These are phyloP conservation scores for Notholithocarpus densiflorus DNA, from an alignment of 306 rosid genomes.

Conservation along the genomic window DNA sequence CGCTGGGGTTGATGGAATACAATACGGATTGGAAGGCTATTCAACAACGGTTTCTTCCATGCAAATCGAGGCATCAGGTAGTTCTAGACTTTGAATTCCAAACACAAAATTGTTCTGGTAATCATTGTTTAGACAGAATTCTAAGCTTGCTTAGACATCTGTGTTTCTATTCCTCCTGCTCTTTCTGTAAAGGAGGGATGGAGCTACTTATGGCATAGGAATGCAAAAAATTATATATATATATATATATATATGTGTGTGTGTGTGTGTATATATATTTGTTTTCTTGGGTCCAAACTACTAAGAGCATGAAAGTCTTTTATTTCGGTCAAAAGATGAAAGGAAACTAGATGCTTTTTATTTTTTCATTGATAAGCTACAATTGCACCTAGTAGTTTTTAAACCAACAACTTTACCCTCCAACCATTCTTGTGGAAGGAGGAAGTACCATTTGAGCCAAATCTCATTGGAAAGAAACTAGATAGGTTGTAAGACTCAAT, in stretches of 20 bases:
- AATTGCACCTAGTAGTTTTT: too few relatives aligned
- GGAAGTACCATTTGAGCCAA: too few relatives aligned
- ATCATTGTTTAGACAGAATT: not conserved
- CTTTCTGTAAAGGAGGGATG: not conserved
- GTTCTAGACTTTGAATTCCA: conserved; percentile 11
- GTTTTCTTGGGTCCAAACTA: conserved; percentile 6
- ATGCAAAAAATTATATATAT: not conserved
- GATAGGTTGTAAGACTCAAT: not conserved
- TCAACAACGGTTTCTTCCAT: conserved; percentile 88
- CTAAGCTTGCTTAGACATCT: not conserved
- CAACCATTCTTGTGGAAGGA: too few relatives aligned
- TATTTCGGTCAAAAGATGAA: not conserved
- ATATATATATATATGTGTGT: not conserved
- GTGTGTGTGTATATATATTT: not conserved
- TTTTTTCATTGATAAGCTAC: too few relatives aligned
- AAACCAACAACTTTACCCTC: too few relatives aligned
- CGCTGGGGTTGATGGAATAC: conserved; percentile 83
- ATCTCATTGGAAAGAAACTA: too few relatives aligned
- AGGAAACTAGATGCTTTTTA: not conserved
- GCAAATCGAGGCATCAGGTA: conserved; percentile 93
- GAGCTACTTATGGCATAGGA: not conserved
- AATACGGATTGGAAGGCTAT: conserved; percentile 97
- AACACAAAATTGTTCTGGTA: not conserved
- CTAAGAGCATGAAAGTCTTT: not conserved
- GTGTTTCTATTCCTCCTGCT: not conserved